Evolutionary conservation across 495 filamentous ascomycete genomes (phyloP).

Genomic region (Penicillium mononematosum): DNA sequence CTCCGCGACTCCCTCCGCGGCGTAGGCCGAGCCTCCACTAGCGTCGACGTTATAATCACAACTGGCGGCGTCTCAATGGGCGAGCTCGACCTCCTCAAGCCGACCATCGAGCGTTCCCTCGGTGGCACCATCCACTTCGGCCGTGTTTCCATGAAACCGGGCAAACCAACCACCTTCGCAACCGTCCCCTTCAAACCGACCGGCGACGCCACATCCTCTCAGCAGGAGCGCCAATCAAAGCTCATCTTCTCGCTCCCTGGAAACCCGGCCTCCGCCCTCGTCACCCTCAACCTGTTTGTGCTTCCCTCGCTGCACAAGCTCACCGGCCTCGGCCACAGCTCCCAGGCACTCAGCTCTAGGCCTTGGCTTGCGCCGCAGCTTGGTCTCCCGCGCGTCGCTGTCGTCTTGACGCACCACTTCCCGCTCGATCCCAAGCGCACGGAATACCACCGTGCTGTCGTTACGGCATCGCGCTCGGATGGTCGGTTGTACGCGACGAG

Average conservation of each 20-base stretch:
- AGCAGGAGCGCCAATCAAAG: conserved; percentile 58
- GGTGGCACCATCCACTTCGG: conserved; percentile 97
- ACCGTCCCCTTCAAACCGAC: conserved; percentile 65
- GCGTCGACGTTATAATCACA: conserved; percentile 81
- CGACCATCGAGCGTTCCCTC: conserved; percentile 86
- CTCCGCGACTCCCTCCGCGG: conserved; percentile 70
- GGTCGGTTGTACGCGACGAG: conserved; percentile 74
- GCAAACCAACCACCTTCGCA: conserved; percentile 95
- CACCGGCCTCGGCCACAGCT: conserved; percentile 41
- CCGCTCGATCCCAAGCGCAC: conserved; percentile 67
- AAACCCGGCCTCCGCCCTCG: conserved; percentile 89
- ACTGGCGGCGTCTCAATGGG: conserved; percentile 98
- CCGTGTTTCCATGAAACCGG: conserved; percentile 94
- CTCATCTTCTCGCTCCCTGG: conserved; percentile 90
- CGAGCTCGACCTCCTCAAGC: conserved; percentile 95
- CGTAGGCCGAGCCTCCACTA: conserved; percentile 31
- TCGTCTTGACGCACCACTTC: conserved; percentile 70
- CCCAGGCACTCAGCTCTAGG: conserved; percentile 24
- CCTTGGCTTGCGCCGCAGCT: conserved; percentile 38
- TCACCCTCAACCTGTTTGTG: conserved; percentile 92
- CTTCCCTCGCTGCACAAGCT: conserved; percentile 79
- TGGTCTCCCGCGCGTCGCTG: conserved; percentile 70
- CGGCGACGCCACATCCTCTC: conserved; percentile 22
- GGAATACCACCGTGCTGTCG: conserved; percentile 83
- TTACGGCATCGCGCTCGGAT: conserved; percentile 56